These are phyloP conservation scores for Apiospora sp. DNA, from an alignment of 2,329 filamentous ascomycete species.

Conservation along the genomic window DNA sequence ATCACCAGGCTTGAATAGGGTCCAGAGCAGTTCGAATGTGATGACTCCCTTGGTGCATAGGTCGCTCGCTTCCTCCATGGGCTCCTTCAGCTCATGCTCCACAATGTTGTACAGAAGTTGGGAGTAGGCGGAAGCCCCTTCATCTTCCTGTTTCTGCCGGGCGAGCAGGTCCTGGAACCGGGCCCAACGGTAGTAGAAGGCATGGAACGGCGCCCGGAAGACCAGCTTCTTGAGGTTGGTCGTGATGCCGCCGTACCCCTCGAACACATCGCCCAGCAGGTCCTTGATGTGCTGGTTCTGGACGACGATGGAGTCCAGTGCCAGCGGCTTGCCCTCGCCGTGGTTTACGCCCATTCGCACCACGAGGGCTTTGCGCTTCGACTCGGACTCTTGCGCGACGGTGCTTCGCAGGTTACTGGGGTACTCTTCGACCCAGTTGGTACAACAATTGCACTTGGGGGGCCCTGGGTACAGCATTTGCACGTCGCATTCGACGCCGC, in stretches of 20 bases:
- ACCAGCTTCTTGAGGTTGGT: conserved; percentile 66
- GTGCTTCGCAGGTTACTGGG: conserved; percentile 33
- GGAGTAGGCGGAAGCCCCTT: conserved; percentile 47
- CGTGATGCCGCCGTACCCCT: conserved; percentile 67
- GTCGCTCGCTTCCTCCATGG: conserved; percentile 58
- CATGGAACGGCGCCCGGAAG: conserved; percentile 67
- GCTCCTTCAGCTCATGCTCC: conserved; percentile 58
- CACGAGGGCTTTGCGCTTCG: conserved; percentile 30
- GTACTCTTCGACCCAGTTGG: conserved; percentile 40
- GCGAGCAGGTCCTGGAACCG: conserved; percentile 54
- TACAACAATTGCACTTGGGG: conserved; percentile 39
- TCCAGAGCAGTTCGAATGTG: conserved; percentile 60
- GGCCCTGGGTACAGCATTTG: conserved; percentile 39
- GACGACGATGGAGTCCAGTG: conserved; percentile 64
- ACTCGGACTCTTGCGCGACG: conserved; percentile 28
- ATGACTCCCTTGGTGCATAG: conserved; percentile 61
- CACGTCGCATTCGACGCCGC: conserved; percentile 24
- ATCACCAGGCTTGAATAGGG: conserved; percentile 57
- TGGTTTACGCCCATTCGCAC: conserved; percentile 30
- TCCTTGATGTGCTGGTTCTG: conserved; percentile 69
- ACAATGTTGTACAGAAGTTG: conserved; percentile 57
- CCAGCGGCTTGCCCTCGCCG: conserved; percentile 22
- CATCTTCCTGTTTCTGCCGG: conserved; percentile 44
- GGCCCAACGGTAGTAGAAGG: conserved; percentile 72
- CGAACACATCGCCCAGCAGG: conserved; percentile 61